Evolutionary conservation across 2,329 filamentous ascomycete genomes (phyloP), one percentile per base, ranked within the genome.

Genomic region (Colletotrichum orchidophilum): DNA sequence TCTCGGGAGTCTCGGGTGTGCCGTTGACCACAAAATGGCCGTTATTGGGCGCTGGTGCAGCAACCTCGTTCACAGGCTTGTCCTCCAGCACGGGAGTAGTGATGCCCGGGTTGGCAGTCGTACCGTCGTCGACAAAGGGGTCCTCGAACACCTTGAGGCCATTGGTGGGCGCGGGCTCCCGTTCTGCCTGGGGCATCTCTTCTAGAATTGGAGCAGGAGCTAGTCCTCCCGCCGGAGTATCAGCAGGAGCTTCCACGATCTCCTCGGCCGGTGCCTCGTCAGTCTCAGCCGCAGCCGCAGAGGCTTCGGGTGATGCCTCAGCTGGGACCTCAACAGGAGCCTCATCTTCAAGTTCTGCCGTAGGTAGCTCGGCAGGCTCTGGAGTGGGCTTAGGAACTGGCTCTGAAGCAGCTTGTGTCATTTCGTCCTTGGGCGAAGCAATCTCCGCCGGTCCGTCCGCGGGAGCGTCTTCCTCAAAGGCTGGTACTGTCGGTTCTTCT

Each of bases 91-190:
- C 89, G 6, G 87, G 84, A 0, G 80, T 79, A 31, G 80, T 83
- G n/a, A 85, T 79, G 2, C 80, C 78, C 2, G 86, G 84, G 63
- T 84, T 84, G 1, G 87, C 82, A 1, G 84, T 83, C 7, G 82
- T 75, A 57, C 87, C 82, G 26, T 87, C 83, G 31, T 83, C 83
- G 7, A 84, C 86, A 70, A 90, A 87, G 1, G 90, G 90, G 73
- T 92, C 90, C 75, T 92, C 90, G 72, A 90, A 92, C 0, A 92
- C 89, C 74, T 89, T 84, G 15, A 90, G 76, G 2, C 82, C 75
- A 54, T 80, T 81, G 3, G 81, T 78, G 3, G 82, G 79, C 0
- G 81, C 79, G 35, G 6, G 72, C n/a, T 52, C 79, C 29, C 5
- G 71, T 18, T 52, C 70, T 26, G 75, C 69, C 27, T 68, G 74